Evolutionary conservation across 208 protist species (phyloP), one percentile per base, ranked within the genome.

Genomic region (Spongospora subterranea): DNA sequence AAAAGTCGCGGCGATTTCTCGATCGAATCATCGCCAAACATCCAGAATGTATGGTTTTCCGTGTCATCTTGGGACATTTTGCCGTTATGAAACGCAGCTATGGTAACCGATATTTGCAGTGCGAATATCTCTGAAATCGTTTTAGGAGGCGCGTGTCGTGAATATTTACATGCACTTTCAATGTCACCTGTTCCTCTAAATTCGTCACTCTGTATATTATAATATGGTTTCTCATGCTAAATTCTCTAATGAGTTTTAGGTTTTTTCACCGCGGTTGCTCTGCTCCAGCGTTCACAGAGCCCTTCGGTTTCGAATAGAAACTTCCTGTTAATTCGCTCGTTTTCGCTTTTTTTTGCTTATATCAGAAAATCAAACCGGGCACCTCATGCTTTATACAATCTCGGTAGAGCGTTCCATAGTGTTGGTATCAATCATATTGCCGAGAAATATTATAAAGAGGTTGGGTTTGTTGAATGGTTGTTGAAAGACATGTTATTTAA

Each of bases 401-500:
- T 82, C 17, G 71, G 17, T 6, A 35, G 71, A 35, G 71, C 71
- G n/a, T 82, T 82, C 71, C 71, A 82, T 43, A 39, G 17, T 35
- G 40, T 82, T 43, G 71, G 71, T 13, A 82, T 82, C 71, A 82
- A 82, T 82, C 71, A 82, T 43, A 6, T 82, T 43, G 71, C 71
- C 40, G 71, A 39, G 6, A 6, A n/a, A n/a, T 43, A 45, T 35
- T 82, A 82, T n/a, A 82, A 82, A 6, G 17, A 82, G 50, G 50
- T 60, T 60, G 6, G 50, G 13, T 60, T 60, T 60, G 50, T 24
- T 6, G 6, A 29, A 39, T 45, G 6, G 71, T n/a, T 82, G 71
- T 82, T 43, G n/a, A 6, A 40, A n/a, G 17, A 35, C 17, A 40
- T 43, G 6, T 17, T 40, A 82, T n/a, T 82, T 35, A 6, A 13